Base-by-base conservation (phyloP, 805 yeast species). In the Candida taoyuanica region DNA sequence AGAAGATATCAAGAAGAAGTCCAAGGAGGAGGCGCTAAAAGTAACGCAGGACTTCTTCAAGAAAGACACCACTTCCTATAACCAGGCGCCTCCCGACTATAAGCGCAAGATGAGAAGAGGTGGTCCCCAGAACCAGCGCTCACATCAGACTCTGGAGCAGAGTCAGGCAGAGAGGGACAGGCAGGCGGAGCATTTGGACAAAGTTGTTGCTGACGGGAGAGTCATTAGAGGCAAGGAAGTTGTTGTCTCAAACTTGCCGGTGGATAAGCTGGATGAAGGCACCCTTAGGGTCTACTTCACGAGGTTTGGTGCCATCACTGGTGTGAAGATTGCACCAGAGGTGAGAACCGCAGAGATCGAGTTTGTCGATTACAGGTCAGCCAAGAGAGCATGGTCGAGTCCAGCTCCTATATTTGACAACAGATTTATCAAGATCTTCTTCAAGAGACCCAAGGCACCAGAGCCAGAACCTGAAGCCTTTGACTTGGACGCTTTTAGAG, bases 351-450 rank as follows among this genome's bases (percentile, higher is more conserved):
- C 71, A 4, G 67, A 61, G 41, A 34, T 71, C n/a, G 68, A 62
- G 33, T 71, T 56, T 42, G 52, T 43, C 7, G 49, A 55, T 13
- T 66, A 62, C 31, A 62, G 56, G 19, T 47, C 56, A 42, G 76
- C 77, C 3, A 53, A 49, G 8, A 56, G 47, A 6, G 77, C 76
- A 1, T 71, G 71, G 65, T 33, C 49, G 5, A 58, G 62, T 20
- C 71, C 75, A 1, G 60, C 53, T 4, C 69, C 75, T 5, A 63
- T 72, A 13, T 71, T 71, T 44, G 65, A 63, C 37, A 72, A 72
- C 57, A 63, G 77, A 36, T 70, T 71, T 43, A 64, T 72, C 44
- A 71, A 71, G 50, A 64, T 71, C 28, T 70, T 53, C 50, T 72
- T 70, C 67, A 46, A 42, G 30, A 60, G 45, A 28, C 33, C 38